These are phyloP conservation scores for Fonsecaea pugnacius DNA, from an alignment of 2,329 filamentous ascomycete genomes.

Conservation along the genomic window DNA sequence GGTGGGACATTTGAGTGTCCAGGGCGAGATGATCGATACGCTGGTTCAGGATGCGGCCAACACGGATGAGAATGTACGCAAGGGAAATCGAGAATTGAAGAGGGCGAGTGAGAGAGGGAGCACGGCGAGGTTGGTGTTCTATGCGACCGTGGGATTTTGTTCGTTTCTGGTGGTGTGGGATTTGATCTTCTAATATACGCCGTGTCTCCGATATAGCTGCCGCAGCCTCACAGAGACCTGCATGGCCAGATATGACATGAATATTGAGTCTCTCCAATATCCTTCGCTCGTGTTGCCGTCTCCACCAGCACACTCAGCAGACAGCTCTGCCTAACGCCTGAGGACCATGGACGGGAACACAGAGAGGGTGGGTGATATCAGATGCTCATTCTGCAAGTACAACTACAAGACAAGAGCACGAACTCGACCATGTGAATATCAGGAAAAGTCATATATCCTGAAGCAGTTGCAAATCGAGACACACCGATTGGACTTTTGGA, in stretches of 20 bases:
- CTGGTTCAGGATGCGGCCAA: constrained; percentile 80
- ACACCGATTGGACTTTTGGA: background rate
- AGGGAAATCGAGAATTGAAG: constrained; percentile 89
- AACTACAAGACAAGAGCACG: background rate
- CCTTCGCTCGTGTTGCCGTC: background rate
- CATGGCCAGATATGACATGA: background rate
- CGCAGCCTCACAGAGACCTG: background rate
- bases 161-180: constrained; percentile 78
- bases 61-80: constrained; percentile 83
- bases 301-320: too few relatives aligned
- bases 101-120: constrained; percentile 74
- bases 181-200: constrained; percentile 60
- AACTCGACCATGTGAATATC: background rate
- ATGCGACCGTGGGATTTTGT: constrained; percentile 76
- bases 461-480: background rate
- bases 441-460: background rate
- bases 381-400: background rate
- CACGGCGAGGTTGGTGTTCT: constrained; percentile 77
- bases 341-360: background rate
- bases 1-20: constrained; percentile 79
- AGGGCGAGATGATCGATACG: constrained; percentile 87
- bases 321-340: too few relatives aligned
- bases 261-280: background rate
- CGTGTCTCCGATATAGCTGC: too few relatives aligned
- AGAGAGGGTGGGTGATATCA: background rate